Percentiles rank a stretch among this genome's conserved stretches.
Conservation (phyloP, 2,329 filamentous ascomycete genomes). For the Aspergillus bombycis region DNA sequence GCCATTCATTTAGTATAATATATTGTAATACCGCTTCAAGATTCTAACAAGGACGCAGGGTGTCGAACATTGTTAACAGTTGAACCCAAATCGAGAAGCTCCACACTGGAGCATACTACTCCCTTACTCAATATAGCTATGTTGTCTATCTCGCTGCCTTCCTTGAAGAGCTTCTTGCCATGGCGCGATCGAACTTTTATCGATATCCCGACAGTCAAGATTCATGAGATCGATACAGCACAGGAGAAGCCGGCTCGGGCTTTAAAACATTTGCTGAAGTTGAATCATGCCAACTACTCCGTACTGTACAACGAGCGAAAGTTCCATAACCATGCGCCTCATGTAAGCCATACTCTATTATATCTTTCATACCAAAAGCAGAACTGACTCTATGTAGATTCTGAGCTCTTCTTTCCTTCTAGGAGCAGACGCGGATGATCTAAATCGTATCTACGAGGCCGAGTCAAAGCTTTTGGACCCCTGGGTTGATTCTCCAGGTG, state of each 20-base stretch:
- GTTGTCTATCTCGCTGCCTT: slow-evolving; percentile 27
- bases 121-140: slow-evolving; percentile 12
- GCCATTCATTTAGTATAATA: slow-evolving; percentile 1
- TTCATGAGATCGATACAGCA: slow-evolving; percentile 78
- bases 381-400: slow-evolving; percentile 50
- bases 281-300: slow-evolving; percentile 88
- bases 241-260: slow-evolving; percentile 78
- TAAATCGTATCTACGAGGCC: slow-evolving; percentile 79
- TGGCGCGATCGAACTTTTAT: slow-evolving; percentile 30
- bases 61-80: background rate
- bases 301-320: slow-evolving; percentile 75
- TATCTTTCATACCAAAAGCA: background rate
- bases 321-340: slow-evolving; percentile 82
- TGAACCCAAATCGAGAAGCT: background rate
- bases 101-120: background rate
- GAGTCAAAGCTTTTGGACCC: slow-evolving; percentile 72
- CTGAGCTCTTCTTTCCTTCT: slow-evolving; percentile 85
- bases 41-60: background rate
- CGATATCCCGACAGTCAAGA: slow-evolving; percentile 67
- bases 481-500: slow-evolving; percentile 82
- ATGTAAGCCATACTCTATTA: slow-evolving; percentile 53
- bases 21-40: background rate
- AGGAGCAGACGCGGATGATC: slow-evolving; percentile 71
- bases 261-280: slow-evolving; percentile 85
- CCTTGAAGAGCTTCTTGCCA: slow-evolving; percentile 30